A percentile compares a stretch with the other conserved stretches of the same genome.
phyloP scores from a whole-genome alignment of 805 yeast genomes.

The Teunomyces funiuensis region DNA sequence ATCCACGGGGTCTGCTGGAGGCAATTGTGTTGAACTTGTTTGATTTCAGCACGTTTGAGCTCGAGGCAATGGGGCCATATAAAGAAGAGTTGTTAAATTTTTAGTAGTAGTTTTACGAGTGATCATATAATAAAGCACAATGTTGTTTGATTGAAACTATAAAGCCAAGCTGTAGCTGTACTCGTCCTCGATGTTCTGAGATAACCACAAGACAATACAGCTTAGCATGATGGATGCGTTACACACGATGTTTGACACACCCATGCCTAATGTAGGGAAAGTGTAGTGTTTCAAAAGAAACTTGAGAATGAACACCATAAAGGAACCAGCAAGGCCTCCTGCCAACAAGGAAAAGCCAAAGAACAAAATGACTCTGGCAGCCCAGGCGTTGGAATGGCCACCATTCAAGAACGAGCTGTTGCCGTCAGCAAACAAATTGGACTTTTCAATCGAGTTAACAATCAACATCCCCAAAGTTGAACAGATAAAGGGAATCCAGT shows the following conservation, averaged over 20 bases:
- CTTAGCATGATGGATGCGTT: constrained; percentile 82
- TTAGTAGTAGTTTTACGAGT: constrained; percentile 1
- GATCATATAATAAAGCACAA: no score
- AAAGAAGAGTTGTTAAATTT: constrained; percentile 29
- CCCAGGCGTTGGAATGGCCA: constrained; percentile 71
- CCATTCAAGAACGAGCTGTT: constrained; percentile 41
- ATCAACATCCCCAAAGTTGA: constrained; percentile 88
- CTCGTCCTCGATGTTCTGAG: constrained; percentile 95
- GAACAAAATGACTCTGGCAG: constrained; percentile 86
- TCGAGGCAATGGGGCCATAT: constrained; percentile 46
- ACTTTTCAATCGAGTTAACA: constrained; percentile 69
- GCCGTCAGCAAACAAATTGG: constrained; percentile 48
- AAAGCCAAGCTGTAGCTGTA: constrained; percentile 88
- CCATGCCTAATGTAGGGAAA: constrained; percentile 93
- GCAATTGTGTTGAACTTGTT: constrained; percentile 50
- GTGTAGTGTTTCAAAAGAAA: constrained; percentile 75
- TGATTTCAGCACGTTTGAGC: constrained; percentile 71
- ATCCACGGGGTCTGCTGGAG: constrained; percentile 52
- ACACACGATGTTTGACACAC: constrained; percentile 80
- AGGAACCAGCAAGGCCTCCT: constrained; percentile 90
- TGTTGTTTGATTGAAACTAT: no score
- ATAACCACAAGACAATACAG: constrained; percentile 87
- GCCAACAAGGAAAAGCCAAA: constrained; percentile 91
- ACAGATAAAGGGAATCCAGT: constrained; percentile 93
- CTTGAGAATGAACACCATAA: constrained; percentile 83